Base-by-base conservation (phyloP, 768 basidiomycete genomes). In the Glaciozyma martinii region DNA sequence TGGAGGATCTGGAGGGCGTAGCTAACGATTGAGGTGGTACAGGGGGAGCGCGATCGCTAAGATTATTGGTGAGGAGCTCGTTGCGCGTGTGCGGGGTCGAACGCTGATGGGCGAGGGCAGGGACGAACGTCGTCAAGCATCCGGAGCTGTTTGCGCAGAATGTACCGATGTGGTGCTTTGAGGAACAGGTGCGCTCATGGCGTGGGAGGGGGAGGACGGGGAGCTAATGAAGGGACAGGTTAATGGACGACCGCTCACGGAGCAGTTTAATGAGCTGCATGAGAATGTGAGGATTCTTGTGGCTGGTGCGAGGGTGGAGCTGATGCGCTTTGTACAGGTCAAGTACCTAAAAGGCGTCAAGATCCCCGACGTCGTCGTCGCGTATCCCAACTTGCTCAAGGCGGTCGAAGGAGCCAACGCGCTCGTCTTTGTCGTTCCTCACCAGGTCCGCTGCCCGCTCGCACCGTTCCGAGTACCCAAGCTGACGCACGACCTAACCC, bases 371-470 rank as follows among this genome's bases (percentile, higher is more conserved):
- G 79, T 79, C 60, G 76, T 81, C 40, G 70, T 76, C 27, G 80
- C 80, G 50, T 72, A 78, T 19, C 76, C 79, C 7, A 77, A 80
- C 65, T 56, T 81, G 3, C 60, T 69, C 25, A 75, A 80, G 62
- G 75, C 78, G 4, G 72, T 79, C 63, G 74, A 79, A 60, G 79
- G 73, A 29, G 79, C 79, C 15, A 80, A 79, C 16, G 78, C 77
- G 1, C 63, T 81, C 56, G 75, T 81, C 50, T 79, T 81, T 56
- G 80, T 81, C 46, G 71, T 78, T 60, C 80, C 80, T n/a, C 80
- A 81, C 66, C 79, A 80, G 71, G 75, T 70, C 21, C 30, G 66
- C 60, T 50, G n/a, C 50, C 21, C 19, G 3, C 27, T 49, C 21
- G 37, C n/a, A 29, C 46, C 55, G n/a, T 12, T 6, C 43, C 27